Conservation (phyloP, 1,139 yeast genomes). For the Kodamaea alishanica region DNA sequence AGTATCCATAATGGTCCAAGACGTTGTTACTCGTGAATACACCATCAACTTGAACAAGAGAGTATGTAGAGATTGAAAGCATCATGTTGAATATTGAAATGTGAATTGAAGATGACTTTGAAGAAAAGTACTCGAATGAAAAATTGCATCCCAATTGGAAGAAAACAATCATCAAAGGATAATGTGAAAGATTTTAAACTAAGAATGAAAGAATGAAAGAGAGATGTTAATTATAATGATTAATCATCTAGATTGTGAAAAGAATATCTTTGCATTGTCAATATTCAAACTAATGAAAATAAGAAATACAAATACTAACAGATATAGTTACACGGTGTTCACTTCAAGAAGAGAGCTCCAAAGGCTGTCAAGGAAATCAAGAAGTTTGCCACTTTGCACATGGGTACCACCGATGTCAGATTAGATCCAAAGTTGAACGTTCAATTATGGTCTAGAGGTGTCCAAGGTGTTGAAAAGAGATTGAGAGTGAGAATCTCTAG, state of each 20-base stretch:
- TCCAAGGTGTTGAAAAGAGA: conserved; percentile 98
- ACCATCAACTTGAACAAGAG: conserved; percentile 99
- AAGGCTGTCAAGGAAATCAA: conserved; percentile 98
- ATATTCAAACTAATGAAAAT: not conserved
- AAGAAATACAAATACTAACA: conserved; percentile 34
- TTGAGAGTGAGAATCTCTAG: conserved; percentile 98
- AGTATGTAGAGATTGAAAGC: conserved; percentile 51
- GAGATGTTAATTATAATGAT: no score
- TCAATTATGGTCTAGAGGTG: conserved; percentile 99
- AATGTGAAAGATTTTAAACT: not conserved
- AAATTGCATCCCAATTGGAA: not conserved
- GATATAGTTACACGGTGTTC: conserved; percentile 86
- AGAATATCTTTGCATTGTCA: not conserved
- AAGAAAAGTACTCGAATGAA: not conserved
- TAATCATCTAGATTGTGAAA: not conserved
- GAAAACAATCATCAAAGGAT: not conserved
- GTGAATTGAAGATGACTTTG: not conserved
- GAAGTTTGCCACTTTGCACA: conserved; percentile 97
- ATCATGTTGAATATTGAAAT: not conserved
- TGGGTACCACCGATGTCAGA: conserved; percentile 99
- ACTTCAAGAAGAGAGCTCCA: conserved; percentile 99
- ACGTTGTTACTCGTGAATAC: conserved; percentile 99
- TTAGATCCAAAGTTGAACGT: conserved; percentile 98
- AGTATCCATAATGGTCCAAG: conserved; percentile 79
- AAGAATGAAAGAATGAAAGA: not conserved